These are phyloP conservation scores for Toxoplasma gondii DNA, from an alignment of 169 alveolate genomes.

Conservation along the genomic window DNA sequence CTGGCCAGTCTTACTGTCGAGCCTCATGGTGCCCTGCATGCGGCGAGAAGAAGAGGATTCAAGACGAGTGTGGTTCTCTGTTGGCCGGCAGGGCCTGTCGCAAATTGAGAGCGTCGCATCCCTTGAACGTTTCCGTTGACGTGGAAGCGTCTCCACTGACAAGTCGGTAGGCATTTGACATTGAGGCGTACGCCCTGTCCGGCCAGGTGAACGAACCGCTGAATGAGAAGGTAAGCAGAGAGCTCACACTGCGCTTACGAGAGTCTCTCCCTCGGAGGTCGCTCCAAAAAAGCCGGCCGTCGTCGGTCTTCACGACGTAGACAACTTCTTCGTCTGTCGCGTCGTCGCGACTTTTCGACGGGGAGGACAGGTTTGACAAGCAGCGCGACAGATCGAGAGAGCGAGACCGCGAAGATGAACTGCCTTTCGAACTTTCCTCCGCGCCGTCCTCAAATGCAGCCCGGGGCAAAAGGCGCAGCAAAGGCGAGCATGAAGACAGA, in stretches of 20 bases:
- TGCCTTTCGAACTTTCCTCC: too few species aligned
- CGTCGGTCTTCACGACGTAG: slow-evolving; percentile 18
- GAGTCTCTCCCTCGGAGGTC: neutral
- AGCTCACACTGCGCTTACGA: neutral
- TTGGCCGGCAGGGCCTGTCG: too few species aligned
- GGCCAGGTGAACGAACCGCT: neutral
- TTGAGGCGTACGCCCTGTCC: neutral
- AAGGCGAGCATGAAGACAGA: too few species aligned
- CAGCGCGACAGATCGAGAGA: neutral
- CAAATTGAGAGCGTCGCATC: too few species aligned
- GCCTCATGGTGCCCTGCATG: neutral
- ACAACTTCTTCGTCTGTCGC: neutral
- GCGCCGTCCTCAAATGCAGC: too few species aligned
- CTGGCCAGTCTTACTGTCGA: neutral
- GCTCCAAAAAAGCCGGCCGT: neutral
- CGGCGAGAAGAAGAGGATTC: neutral
- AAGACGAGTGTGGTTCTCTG: too few species aligned
- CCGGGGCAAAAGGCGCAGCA: too few species aligned
- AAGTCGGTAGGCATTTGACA: neutral
- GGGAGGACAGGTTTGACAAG: neutral
- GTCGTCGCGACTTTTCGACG: neutral
- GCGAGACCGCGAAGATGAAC: neutral
- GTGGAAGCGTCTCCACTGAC: too few species aligned
- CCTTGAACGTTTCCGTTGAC: too few species aligned
- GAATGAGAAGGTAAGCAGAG: neutral